Evolutionary conservation across 352 stramenopile species (phyloP), one percentile per base, ranked within the genome.

Genomic region (Globisporangium nunn): DNA sequence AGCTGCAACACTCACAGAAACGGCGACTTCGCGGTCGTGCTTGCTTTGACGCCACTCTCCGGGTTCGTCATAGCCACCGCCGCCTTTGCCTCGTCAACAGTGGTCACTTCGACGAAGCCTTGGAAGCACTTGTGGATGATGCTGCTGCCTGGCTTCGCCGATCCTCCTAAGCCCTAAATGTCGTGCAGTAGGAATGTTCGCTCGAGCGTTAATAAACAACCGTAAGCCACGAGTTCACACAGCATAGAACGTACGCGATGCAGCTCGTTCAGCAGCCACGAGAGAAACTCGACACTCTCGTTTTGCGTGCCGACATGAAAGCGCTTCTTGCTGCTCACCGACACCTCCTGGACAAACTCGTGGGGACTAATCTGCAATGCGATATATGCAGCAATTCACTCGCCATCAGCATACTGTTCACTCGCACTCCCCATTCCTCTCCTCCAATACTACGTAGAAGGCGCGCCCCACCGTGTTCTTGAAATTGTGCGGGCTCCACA

Each of bases 401-500:
- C 0, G 17, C 11, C 37, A 43, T 12, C 37, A 43, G 11, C 37
- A 40, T 11, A 14, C 35, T 23, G 23, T 23, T 23, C 23, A 23
- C 23, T 23, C 23, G 23, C 23, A 23, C 23, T 23, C 23, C 23
- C 23, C 23, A 23, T 23, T 23, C 23, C 23, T 23, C 23, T 23
- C 23, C 23, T 23, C 23, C 23, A 23, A 23, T 23, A 23, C 23
- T 23, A 23, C 23, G 23, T 23, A 23, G 23, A 23, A 23, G 23
- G 23, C 23, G 23, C 23, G 23, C 23, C 23, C 23, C 39, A 99
- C 92, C 63, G 88, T 96, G 61, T 92, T 96, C 77, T 99, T 99
- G 70, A 99, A 98, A 58, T 98, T 98, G 68, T 97, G 84, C 6
- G 93, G 78, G 47, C 85, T 98, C 97, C 97, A 99, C 62, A 99